Evolutionary conservation across 345 rosid genomes (phyloP).

Genomic region (Citropsis articulata): DNA sequence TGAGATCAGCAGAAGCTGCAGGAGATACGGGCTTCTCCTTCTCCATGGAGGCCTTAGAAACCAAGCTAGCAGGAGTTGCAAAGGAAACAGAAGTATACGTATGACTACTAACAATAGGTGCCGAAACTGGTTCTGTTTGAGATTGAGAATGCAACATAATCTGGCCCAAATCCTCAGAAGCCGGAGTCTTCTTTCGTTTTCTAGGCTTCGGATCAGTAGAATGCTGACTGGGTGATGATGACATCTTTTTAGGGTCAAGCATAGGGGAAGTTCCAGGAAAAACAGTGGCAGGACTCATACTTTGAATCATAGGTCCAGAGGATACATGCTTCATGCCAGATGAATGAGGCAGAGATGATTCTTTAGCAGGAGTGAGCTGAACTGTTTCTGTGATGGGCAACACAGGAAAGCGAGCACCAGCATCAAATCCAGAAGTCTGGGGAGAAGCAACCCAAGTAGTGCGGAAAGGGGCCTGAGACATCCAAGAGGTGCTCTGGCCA

Average conservation of each 20-base stretch:
- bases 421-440: conserved; percentile 57
- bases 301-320: conserved; percentile 32
- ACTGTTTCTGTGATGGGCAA: conserved; percentile 57
- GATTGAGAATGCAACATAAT: conserved; percentile 40
- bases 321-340: conserved; percentile 46
- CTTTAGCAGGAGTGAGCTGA: conserved; percentile 61
- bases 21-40: conserved; percentile 43
- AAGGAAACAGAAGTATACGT: conserved; percentile 38
- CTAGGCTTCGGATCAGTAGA: conserved; percentile 62
- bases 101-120: conserved; percentile 39
- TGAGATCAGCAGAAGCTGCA: conserved; percentile 34
- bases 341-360: conserved; percentile 42
- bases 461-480: conserved; percentile 67
- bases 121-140: conserved; percentile 34
- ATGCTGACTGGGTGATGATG: conserved; percentile 44
- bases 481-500: conserved; percentile 69
- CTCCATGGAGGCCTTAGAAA: conserved; percentile 38
- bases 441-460: conserved; percentile 70
- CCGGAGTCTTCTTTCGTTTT: conserved; percentile 69
- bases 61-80: conserved; percentile 34
- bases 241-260: conserved; percentile 41
- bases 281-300: conserved; percentile 40
- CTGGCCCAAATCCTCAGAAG: conserved; percentile 46
- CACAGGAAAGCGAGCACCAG: conserved; percentile 51
- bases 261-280: conserved; percentile 39